Percentiles rank a stretch among this genome's conserved stretches.
Conservation (phyloP, 2,329 filamentous ascomycete species). For the Gnomoniopsis smithogilvyi region DNA sequence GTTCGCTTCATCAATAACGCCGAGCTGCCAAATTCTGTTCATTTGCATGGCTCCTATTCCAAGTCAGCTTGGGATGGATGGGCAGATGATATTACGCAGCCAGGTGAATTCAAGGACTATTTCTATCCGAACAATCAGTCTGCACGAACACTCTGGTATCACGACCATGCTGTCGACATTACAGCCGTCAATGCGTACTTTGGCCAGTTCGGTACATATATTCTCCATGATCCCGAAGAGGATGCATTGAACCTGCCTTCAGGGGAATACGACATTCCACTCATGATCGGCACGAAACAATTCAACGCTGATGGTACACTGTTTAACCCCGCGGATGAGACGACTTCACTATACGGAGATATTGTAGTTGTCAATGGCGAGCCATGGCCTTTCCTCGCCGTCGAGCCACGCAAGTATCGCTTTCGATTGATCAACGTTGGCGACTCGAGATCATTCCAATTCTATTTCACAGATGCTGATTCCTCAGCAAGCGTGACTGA, state of each 20-base stretch:
- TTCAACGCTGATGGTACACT: background rate
- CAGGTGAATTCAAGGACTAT: conserved; percentile 58
- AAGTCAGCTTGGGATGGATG: conserved; percentile 47
- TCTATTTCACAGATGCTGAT: background rate
- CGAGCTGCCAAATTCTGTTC: conserved; percentile 40
- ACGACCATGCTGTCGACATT: conserved; percentile 40
- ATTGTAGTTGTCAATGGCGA: background rate
- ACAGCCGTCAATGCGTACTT: conserved; percentile 55
- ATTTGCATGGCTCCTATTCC: conserved; percentile 53
- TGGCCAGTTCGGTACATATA: conserved; percentile 55
- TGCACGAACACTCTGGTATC: conserved; percentile 56
- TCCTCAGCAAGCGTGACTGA: background rate
- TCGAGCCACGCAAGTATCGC: background rate
- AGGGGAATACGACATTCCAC: background rate
- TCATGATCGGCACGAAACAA: background rate
- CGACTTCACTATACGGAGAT: background rate
- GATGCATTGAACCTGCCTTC: conserved; percentile 44
- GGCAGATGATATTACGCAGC: conserved; percentile 45
- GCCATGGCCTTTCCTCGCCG: background rate
- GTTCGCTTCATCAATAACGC: conserved; percentile 52
- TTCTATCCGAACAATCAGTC: conserved; percentile 57
- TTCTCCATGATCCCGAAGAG: conserved; percentile 49
- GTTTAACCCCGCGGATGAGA: background rate
- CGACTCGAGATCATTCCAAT: background rate
- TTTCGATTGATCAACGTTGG: background rate